Evolutionary conservation across 257 asterid genomes (phyloP).

Genomic region (Solanum infundibuliforme): DNA sequence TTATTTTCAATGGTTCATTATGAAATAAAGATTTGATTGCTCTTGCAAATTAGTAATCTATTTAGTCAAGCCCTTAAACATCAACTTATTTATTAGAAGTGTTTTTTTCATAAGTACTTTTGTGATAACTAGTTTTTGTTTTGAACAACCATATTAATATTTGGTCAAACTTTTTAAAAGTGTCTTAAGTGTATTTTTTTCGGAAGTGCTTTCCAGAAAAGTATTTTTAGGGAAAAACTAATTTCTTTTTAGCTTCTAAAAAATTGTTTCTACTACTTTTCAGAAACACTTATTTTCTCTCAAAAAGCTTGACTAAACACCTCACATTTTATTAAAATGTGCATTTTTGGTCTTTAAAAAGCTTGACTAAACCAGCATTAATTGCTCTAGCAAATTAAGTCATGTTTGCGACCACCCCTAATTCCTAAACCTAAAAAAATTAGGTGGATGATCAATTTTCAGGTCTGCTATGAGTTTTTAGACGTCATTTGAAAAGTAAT

Average conservation of each 20-base stretch:
- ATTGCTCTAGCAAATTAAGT: neutral
- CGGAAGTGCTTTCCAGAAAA: neutral
- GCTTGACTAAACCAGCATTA: neutral
- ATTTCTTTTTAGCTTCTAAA: neutral
- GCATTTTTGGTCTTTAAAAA: neutral
- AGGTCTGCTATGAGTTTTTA: neutral
- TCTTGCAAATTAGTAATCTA: neutral
- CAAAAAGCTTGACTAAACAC: neutral
- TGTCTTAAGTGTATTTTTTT: neutral
- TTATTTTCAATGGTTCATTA: constrained; percentile 9
- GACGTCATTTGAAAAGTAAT: neutral
- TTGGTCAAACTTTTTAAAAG: neutral
- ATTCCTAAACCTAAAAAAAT: neutral
- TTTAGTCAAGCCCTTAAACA: neutral
- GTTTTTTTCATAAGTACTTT: neutral
- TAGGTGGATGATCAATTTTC: neutral
- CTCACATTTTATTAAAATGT: neutral
- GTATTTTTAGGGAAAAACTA: neutral
- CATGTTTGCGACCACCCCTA: neutral
- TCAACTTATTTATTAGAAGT: neutral
- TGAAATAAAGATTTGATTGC: neutral
- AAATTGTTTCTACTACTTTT: neutral
- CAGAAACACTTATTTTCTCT: neutral
- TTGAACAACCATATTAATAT: neutral
- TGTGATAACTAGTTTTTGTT: neutral